Conservation (phyloP, 192 early-diverging fungal species). For the Chytriomyces confervae region DNA sequence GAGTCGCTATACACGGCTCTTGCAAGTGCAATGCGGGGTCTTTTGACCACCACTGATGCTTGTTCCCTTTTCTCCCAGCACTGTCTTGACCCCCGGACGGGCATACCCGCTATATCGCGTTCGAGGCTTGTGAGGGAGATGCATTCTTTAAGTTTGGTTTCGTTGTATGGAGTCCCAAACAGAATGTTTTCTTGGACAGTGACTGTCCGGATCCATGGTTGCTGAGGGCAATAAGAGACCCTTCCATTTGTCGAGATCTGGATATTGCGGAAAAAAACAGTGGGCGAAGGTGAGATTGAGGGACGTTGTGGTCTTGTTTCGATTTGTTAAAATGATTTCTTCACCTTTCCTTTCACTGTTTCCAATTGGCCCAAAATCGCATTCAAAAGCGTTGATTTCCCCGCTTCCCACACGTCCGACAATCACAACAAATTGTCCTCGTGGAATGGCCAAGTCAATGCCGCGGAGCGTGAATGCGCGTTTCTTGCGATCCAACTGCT, state of each 20-base stretch:
- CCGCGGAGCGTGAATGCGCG: conserved; percentile 60
- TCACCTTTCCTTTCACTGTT: conserved; percentile 54
- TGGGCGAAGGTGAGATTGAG: conserved; percentile 27
- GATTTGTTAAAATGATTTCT: too few relatives aligned
- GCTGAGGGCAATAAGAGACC: conserved; percentile 48
- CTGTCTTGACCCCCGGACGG: conserved; percentile 41
- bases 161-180: conserved; percentile 48
- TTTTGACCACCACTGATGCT: conserved; percentile 53
- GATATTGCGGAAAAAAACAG: too few relatives aligned
- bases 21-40: conserved; percentile 47
- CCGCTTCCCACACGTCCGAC: conserved; percentile 75
- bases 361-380: conserved; percentile 85
- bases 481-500: conserved; percentile 42
- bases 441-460: conserved; percentile 71
- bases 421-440: conserved; percentile 74
- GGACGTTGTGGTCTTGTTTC: conserved; percentile 28
- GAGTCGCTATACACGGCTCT: conserved; percentile 77
- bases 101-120: conserved; percentile 40
- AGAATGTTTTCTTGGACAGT: conserved; percentile 77
- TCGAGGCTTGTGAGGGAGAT: conserved; percentile 36
- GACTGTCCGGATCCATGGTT: conserved; percentile 41
- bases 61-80: conserved; percentile 52
- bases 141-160: neutral
- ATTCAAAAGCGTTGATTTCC: conserved; percentile 72
- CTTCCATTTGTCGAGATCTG: conserved; percentile 18